Evolutionary conservation across 208 protist species (phyloP).

Genomic region (Leishmania gerbilli): DNA sequence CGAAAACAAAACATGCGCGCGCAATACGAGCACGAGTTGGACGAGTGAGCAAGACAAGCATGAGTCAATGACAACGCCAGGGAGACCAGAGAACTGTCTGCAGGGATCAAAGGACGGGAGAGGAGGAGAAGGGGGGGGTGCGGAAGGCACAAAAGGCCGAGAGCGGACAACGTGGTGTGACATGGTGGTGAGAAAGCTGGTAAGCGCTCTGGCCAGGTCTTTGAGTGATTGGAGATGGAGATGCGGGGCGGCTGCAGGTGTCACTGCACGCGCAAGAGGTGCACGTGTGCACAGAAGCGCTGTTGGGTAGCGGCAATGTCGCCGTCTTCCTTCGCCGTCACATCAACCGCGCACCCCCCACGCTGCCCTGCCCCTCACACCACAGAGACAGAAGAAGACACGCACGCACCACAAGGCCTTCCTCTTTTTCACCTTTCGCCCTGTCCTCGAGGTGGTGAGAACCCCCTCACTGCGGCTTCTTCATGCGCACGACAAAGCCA

Average conservation of each 20-base stretch:
- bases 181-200: background rate
- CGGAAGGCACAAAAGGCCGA: background rate
- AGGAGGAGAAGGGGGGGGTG: background rate
- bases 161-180: background rate
- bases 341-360: background rate
- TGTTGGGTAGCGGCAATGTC: background rate
- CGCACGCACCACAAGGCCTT: background rate
- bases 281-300: background rate
- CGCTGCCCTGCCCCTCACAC: background rate
- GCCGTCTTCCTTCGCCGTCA: background rate
- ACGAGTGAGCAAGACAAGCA: background rate
- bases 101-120: background rate
- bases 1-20: background rate
- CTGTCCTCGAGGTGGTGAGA: background rate
- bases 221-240: too few relatives aligned
- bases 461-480: slow-evolving; percentile 43
- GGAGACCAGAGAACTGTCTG: background rate
- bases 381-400: background rate
- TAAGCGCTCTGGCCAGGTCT: background rate
- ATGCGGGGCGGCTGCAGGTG: background rate
- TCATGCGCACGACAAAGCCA: slow-evolving; percentile 69
- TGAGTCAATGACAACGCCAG: background rate
- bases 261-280: background rate
- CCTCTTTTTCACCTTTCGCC: background rate
- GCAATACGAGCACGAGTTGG: background rate